Conservation (phyloP, 148 eudicot genomes). For the Suaeda aralocaspica region DNA sequence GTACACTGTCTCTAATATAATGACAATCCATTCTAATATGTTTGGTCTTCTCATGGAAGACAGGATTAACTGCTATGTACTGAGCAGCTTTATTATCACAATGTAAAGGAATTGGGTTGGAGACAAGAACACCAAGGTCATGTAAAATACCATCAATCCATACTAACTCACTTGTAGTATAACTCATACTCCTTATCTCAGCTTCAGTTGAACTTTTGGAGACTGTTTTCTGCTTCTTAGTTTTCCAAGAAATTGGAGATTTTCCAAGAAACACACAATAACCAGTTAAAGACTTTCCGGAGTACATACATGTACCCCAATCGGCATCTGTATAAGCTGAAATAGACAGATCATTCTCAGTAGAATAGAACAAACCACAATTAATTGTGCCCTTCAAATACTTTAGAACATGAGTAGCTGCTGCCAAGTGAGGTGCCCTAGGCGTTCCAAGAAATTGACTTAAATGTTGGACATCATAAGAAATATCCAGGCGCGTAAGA, state of each 20-base stretch:
- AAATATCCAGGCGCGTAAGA: not conserved
- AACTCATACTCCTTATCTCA: not conserved
- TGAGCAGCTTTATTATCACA: no score
- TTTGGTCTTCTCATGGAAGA: no score
- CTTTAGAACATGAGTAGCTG: not conserved
- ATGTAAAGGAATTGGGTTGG: not conserved
- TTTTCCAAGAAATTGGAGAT: not conserved
- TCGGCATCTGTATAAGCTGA: not conserved
- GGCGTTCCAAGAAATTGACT: not conserved
- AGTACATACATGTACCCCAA: not conserved
- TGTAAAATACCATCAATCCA: not conserved
- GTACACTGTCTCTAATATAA: no score
- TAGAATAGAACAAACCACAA: not conserved
- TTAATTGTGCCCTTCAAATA: not conserved
- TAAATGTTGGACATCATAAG: not conserved
- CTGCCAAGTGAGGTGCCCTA: not conserved
- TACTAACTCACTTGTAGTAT: not conserved
- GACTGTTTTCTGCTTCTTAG: not conserved
- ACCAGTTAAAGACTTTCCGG: not conserved
- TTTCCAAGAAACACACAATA: not conserved
- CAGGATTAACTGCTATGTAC: no score
- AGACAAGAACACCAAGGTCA: not conserved
- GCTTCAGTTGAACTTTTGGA: not conserved
- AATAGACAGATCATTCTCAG: not conserved
- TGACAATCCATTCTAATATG: no score